phyloP scores from a whole-genome alignment of 192 early-diverging fungal genomes.

The Coemansia furcata region DNA sequence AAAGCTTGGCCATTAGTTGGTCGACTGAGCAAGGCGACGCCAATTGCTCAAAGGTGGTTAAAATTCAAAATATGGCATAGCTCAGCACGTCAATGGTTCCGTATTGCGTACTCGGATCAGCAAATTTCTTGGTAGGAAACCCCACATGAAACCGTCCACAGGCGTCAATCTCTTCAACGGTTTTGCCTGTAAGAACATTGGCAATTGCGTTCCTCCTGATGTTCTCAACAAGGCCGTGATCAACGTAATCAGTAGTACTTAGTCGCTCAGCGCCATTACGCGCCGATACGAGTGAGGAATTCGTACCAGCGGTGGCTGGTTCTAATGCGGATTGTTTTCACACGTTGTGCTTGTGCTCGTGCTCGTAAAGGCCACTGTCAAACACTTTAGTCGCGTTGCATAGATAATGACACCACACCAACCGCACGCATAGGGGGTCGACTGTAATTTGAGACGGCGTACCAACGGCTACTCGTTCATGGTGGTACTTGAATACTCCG shows the following conservation, averaged over 20 bases:
- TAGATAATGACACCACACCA: slow-evolving; percentile 82
- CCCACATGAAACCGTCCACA: slow-evolving; percentile 45
- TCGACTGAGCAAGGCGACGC: slow-evolving; percentile 68
- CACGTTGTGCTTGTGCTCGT: slow-evolving; percentile 53
- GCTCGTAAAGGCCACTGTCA: slow-evolving; percentile 71
- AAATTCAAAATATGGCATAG: slow-evolving; percentile 79
- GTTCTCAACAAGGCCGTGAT: slow-evolving; percentile 70
- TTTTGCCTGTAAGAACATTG: slow-evolving; percentile 54
- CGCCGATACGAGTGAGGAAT: slow-evolving; percentile 71
- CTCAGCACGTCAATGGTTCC: slow-evolving; percentile 72
- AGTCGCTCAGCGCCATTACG: slow-evolving; percentile 69
- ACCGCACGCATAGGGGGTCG: slow-evolving; percentile 66
- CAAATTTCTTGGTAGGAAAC: slow-evolving; percentile 29
- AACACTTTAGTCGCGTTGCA: slow-evolving; percentile 89
- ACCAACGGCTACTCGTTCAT: slow-evolving; percentile 20
- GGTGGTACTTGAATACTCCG: slow-evolving; percentile 54
- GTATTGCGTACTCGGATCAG: background rate
- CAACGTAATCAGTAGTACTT: slow-evolving; percentile 50
- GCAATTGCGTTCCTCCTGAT: slow-evolving; percentile 67
- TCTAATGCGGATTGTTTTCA: slow-evolving; percentile 67
- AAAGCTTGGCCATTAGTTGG: slow-evolving; percentile 54
- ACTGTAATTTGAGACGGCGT: slow-evolving; percentile 38
- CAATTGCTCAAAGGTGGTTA: slow-evolving; percentile 80
- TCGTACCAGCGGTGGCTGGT: slow-evolving; percentile 79
- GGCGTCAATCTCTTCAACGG: slow-evolving; percentile 8